Evolutionary conservation across 2,329 filamentous ascomycete genomes (phyloP), one percentile per base, ranked within the genome.

Genomic region (Botryotinia convoluta): DNA sequence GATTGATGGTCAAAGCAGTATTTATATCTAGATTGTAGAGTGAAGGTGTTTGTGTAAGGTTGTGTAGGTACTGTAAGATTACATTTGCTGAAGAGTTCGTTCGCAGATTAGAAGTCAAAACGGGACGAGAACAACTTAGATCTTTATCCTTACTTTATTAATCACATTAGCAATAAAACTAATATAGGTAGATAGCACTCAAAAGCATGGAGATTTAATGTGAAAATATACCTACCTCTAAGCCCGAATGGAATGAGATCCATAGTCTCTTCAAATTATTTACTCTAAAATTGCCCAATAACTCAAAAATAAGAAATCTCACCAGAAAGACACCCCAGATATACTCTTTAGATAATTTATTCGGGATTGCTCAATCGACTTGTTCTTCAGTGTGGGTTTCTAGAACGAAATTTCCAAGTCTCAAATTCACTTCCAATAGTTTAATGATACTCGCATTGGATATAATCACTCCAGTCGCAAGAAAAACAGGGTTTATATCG

Each of bases 171-270:
- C 9, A 26, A 26, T 26, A 26, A 48, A 51, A n/a, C 4, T n/a
- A 12, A n/a, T 51, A n/a, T 51, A 26, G 7, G 18, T 16, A 42
- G 44, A 20, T 12, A 26, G 6, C 9, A 5, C 0, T 26, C 26
- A 14, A 6, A 14, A 16, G 12, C 16, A n/a, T n/a, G 1, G 48
- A n/a, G 20, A n/a, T n/a, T 1, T n/a, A 4, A 54, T 1, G 12
- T 0, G 5, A 54, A 54, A 54, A 7, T 14, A 6, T 5, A 4
- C 12, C 10, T 14, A n/a, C 0, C 4, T n/a, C 10, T n/a, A 51
- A n/a, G 10, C 22, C n/a, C 10, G 10, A 51, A 51, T 3, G 22
- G 48, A 51, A 12, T n/a, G 10, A 14, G 10, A n/a, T 6, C 1
- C 26, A 14, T 10, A n/a, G 26, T 16, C 20, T n/a, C 48, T n/a